Conservation (phyloP, 1,284 basidiomycete species). For the Meira miltonrushii region DNA sequence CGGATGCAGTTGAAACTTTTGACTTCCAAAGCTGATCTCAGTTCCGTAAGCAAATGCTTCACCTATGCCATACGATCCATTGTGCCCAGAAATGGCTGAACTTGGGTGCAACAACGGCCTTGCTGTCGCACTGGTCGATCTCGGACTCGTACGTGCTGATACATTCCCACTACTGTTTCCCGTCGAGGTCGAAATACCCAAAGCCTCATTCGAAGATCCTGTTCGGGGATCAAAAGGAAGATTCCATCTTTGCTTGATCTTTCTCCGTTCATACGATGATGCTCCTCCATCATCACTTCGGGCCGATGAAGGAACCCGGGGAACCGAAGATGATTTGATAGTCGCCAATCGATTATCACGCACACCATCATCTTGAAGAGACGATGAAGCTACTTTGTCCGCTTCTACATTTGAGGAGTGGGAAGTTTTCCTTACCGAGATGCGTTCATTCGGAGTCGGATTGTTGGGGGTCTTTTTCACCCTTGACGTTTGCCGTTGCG, state of each 20-base stretch:
- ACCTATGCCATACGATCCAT: conserved; percentile 15
- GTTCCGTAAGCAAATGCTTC: conserved; percentile 38
- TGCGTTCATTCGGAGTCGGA: too few species aligned
- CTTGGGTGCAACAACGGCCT: conserved; percentile 30
- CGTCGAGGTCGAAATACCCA: background rate
- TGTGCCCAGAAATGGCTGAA: conserved; percentile 22
- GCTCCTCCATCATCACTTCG: conserved; percentile 1
- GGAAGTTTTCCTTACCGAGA: too few species aligned
- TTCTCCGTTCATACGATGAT: background rate
- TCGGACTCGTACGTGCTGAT: conserved; percentile 1
- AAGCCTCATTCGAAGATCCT: background rate
- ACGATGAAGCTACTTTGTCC: too few species aligned
- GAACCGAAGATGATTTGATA: background rate
- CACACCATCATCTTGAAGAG: too few species aligned
- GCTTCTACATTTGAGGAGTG: too few species aligned
- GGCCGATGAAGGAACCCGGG: background rate
- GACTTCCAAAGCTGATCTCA: conserved; percentile 37
- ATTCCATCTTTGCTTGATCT: too few species aligned
- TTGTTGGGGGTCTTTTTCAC: too few species aligned
- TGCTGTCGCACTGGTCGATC: background rate
- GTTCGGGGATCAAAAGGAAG: too few species aligned
- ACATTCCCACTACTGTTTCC: background rate
- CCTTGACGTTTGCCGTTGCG: too few species aligned
- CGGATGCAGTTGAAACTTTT: conserved; percentile 17
- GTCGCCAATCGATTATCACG: background rate